phyloP scores from a whole-genome alignment of 192 early-diverging fungal genomes.

The Coemansia asiatica region DNA sequence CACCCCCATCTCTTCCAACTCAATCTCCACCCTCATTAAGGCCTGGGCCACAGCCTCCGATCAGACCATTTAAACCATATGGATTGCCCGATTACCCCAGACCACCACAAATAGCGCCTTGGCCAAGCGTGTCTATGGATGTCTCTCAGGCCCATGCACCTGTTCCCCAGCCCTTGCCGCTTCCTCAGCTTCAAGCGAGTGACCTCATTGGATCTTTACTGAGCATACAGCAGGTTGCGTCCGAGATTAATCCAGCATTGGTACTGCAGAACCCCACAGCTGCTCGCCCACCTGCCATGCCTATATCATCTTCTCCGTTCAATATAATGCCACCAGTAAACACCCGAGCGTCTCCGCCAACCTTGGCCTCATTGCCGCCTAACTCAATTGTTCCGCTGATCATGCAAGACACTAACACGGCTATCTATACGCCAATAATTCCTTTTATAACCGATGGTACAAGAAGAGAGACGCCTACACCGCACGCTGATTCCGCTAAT shows the following conservation, averaged over 20 bases:
- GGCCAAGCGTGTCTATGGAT: neutral
- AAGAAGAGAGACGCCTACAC: constrained; percentile 15
- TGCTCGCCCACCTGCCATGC: neutral
- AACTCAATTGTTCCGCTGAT: neutral
- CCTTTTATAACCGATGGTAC: constrained; percentile 43
- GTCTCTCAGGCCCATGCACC: neutral
- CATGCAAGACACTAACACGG: constrained; percentile 14
- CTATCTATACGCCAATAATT: constrained; percentile 28
- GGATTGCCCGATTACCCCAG: neutral
- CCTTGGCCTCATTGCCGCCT: neutral
- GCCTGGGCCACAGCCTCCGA: neutral
- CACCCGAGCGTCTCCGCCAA: neutral
- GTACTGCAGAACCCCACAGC: neutral
- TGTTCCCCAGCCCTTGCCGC: neutral
- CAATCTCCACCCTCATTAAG: neutral
- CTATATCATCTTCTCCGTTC: constrained; percentile 6
- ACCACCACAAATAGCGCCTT: neutral
- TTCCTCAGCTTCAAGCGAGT: neutral
- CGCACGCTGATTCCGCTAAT: neutral
- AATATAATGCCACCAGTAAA: neutral
- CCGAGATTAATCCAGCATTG: neutral
- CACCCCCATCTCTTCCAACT: neutral
- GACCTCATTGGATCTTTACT: neutral
- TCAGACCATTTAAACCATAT: neutral
- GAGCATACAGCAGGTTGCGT: neutral